These are phyloP conservation scores for Atractiella rhizophila DNA, from an alignment of 768 basidiomycete genomes.

Conservation along the genomic window DNA sequence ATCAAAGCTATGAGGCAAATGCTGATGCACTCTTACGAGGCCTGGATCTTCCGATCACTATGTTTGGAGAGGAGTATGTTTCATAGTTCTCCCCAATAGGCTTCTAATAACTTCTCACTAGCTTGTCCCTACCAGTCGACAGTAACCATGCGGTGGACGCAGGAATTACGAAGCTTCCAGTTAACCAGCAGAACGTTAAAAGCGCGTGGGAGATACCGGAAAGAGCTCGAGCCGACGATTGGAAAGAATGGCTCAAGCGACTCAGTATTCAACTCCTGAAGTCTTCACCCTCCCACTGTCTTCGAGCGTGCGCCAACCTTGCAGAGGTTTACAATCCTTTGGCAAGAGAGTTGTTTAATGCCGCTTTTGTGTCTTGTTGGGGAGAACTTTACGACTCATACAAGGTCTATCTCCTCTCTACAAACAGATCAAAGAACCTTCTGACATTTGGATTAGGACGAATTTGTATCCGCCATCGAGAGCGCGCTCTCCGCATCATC, in stretches of 20 bases:
- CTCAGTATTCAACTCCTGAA: slow-evolving; percentile 90
- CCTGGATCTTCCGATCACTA: no score
- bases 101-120: neutral
- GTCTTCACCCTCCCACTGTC: slow-evolving; percentile 91
- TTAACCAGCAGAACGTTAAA: slow-evolving; percentile 92
- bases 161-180: slow-evolving; percentile 64
- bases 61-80: neutral
- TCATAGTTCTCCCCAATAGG: neutral
- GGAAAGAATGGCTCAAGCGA: slow-evolving; percentile 84
- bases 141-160: slow-evolving; percentile 26
- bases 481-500: slow-evolving; percentile 44
- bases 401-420: slow-evolving; percentile 32
- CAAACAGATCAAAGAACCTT: neutral
- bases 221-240: slow-evolving; percentile 36
- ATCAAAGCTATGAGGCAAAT: slow-evolving; percentile 63
- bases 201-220: slow-evolving; percentile 69
- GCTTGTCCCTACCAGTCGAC: slow-evolving; percentile 10
- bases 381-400: slow-evolving; percentile 83
- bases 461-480: slow-evolving; percentile 73
- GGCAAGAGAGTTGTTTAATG: slow-evolving; percentile 86
- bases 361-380: slow-evolving; percentile 96
- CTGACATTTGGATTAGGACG: slow-evolving; percentile 36
- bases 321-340: slow-evolving; percentile 76
- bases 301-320: slow-evolving; percentile 79
- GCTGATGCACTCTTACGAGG: no score